Evolutionary conservation across 2,329 filamentous ascomycete species (phyloP), one percentile per base, ranked within the genome.

Genomic region (Alternaria dauci): DNA sequence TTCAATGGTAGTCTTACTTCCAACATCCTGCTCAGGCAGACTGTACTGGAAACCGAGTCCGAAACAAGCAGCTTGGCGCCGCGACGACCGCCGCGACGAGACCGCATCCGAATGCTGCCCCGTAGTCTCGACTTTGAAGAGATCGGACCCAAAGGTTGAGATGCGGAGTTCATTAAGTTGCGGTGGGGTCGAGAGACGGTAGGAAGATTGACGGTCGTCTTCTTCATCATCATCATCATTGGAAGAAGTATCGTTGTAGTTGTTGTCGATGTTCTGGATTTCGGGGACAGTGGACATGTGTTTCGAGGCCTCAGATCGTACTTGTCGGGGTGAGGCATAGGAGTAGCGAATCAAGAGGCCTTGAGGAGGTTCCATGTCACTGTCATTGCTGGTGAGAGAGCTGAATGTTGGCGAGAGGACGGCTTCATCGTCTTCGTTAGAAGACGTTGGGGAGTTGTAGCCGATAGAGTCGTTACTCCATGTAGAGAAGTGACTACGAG

Each of bases 1-100:
- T 1, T 68, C 72, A n/a, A 76, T 64, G 4, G 72, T 77, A 16
- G 53, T 53, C 38, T 77, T 74, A 11, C 71, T 73, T 3, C 47
- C 59, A 1, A 59, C 67, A 8, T 74, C 70, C 18, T 75, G 70
- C 11, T 73, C 68, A 1, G 76, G 73, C 0, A 78, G 66, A 42
- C 68, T 76, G 59, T 77, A 78, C 38, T 78, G 70, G 54, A 79
- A 77, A 7, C 73, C 72, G 2, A 71, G 51, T 8, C 75, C 75
- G 32, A 75, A 77, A 58, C 72, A 76, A 2, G 71, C 66, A 9
- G 69, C 73, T 47, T 76, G 71, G 47, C 76, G 68, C 14, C 71
- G 69, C 2, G 73, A 63, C 5, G 58, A 57, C 34, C 58, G 58
- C 9, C 53, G 41, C 4, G 58, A 57, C 9, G 68, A 66, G 1